A percentile compares a stretch with the other conserved stretches of the same genome.
Conservation (phyloP, 2,329 filamentous ascomycete species). For the Fusarium sarcochroum region DNA sequence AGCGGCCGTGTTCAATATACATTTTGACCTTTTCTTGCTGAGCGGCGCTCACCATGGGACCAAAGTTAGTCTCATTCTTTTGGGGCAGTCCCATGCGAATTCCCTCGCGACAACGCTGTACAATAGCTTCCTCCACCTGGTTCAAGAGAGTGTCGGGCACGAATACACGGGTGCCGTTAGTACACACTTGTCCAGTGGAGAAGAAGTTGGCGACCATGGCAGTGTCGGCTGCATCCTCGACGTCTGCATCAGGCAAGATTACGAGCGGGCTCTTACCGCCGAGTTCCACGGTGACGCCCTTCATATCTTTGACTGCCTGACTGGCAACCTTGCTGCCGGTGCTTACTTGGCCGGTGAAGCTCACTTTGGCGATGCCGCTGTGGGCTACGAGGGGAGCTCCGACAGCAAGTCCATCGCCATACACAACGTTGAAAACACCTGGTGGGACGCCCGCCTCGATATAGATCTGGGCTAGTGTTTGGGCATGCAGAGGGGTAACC, state of each 20-base stretch:
- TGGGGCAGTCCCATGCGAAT: conserved; percentile 83
- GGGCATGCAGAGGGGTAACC: conserved; percentile 86
- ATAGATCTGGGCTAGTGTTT: conserved; percentile 82
- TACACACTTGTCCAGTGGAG: conserved; percentile 92
- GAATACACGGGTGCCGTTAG: conserved; percentile 91
- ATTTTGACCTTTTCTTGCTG: conserved; percentile 84
- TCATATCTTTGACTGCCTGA: conserved; percentile 82
- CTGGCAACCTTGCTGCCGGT: conserved; percentile 87
- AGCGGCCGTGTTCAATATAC: conserved; percentile 82
- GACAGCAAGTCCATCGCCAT: conserved; percentile 80
- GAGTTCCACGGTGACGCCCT: conserved; percentile 93
- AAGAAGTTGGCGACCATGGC: conserved; percentile 97
- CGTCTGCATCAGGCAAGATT: conserved; percentile 82
- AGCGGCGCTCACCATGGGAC: conserved; percentile 80
- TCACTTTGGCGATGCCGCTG: conserved; percentile 83
- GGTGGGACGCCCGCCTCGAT: conserved; percentile 82
- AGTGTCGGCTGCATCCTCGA: conserved; percentile 86
- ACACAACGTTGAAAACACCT: conserved; percentile 89
- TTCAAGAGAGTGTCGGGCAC: conserved; percentile 76
- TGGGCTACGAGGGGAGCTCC: conserved; percentile 83
- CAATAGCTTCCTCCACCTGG: conserved; percentile 76
- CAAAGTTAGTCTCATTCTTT: conserved; percentile 83
- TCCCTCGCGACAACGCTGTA: conserved; percentile 69
- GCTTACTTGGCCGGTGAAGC: conserved; percentile 88
- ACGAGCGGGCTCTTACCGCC: conserved; percentile 89